A percentile compares a stretch with the other conserved stretches of the same genome.
Evolutionary conservation across 257 asterid genomes (phyloP).

Genomic region (Solanum chiquidenum): DNA sequence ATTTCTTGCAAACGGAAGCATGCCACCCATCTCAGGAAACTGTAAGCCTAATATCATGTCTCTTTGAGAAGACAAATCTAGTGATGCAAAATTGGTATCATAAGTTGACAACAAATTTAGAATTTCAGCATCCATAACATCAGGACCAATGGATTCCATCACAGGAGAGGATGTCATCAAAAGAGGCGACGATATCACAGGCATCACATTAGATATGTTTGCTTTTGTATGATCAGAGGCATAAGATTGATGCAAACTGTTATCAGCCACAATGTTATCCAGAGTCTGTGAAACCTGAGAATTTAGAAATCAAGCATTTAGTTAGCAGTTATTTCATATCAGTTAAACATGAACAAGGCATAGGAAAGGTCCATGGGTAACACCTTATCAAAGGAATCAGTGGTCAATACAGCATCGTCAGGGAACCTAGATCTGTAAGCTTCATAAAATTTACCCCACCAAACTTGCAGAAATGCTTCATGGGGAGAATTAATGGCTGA

Average conservation of each 20-base stretch:
- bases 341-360: background rate
- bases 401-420: background rate
- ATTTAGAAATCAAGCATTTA: background rate
- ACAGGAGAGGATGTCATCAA: background rate
- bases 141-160: background rate
- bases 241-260: background rate
- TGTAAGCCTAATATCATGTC: background rate
- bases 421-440: background rate
- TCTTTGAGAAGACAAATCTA: background rate
- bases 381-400: slow-evolving; percentile 18
- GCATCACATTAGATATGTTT: background rate
- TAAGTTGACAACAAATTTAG: background rate
- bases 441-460: slow-evolving; percentile 19
- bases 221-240: background rate
- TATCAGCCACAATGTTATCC: background rate
- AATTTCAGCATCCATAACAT: background rate
- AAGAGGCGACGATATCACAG: background rate
- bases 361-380: background rate
- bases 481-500: slow-evolving; percentile 2
- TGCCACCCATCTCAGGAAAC: background rate
- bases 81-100: background rate
- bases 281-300: background rate
- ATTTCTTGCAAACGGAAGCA: slow-evolving; percentile 16
- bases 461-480: slow-evolving; percentile 19
- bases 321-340: background rate